Evolutionary conservation across 1,284 basidiomycete genomes (phyloP), one percentile per base, ranked within the genome.

Genomic region (Moesziomyces globuligerus): DNA sequence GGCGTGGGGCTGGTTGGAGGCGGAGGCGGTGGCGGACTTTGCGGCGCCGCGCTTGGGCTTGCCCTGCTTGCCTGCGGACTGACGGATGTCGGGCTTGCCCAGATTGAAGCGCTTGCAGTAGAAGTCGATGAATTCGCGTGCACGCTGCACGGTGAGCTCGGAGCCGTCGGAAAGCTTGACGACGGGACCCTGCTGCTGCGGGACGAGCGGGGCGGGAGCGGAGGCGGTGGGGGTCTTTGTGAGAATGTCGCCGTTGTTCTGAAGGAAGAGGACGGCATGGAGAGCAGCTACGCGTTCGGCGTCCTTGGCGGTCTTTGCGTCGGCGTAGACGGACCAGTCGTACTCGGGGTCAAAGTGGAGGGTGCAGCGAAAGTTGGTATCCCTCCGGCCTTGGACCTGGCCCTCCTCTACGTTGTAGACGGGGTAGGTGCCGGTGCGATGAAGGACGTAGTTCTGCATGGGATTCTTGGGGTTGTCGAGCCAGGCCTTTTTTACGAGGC

Each of bases 41-140:
- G 56, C 43, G 28, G 28, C 38, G n/a, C 51, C 58, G 10, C 66
- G 54, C 41, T 69, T 69, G 13, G 54, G 39, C 41, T 64, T 64
- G 32, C 25, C 45, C 17, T 68, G 57, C 48, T 59, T 67, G 11
- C 36, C 58, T 41, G 62, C 9, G 66, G 76, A 28, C 25, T 76
- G 39, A 4, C 58, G 43, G 58, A 97, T 84, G 48, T 93, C 91
- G 2, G 94, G 93, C 72, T 88, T 89, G n/a, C 87, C 86, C 75
- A 94, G 94, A 32, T 86, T 85, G 82, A 90, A 96, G 37, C 89
- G 86, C 40, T 89, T 87, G 82, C 93, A 96, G 81, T 97, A 97
- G 80, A 91, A 98, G 74, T 94, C 93, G 89, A 97, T 94, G 84
- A 97, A 98, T 70, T 88, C 89, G 51, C 90, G 88, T 0, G 93